Evolutionary conservation across 2,329 filamentous ascomycete genomes (phyloP), one percentile per base, ranked within the genome.

Genomic region (Clonostachys sp.): DNA sequence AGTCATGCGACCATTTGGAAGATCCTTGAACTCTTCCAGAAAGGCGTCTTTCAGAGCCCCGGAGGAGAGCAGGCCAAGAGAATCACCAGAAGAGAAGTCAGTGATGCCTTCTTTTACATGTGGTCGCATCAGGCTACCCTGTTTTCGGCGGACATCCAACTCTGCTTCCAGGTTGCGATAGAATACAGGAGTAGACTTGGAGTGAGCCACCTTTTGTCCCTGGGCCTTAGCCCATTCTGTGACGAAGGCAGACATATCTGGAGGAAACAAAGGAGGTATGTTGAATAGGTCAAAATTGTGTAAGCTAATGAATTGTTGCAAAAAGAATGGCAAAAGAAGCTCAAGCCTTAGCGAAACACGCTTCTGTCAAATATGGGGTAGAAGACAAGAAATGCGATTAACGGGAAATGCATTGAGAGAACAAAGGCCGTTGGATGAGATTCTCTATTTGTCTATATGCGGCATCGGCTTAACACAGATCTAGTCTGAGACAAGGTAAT

Each of bases 21-120:
- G 34, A 3, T 80, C 60, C 50, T 42, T 40, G 5, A 84, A 61
- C 56, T 79, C 74, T 6, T 65, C 47, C 8, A 82, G 60, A 51
- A 74, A 83, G 3, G 66, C 62, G 5, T 63, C 45, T 5, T 73
- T 73, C n/a, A 81, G 69, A 5, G 59, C 57, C 0, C 65, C 57
- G 8, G 72, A 76, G 1, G 64, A 72, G 3, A 69, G 74, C 5
- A 86, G 65, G 0, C 81, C 84, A 10, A 86, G 72, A 51, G 84
- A 83, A 59, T 86, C 83, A 59, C 84, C 85, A 42, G 81, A 84
- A 2, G 80, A 83, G 57, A 86, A 85, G 62, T 87, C 83, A 1
- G 70, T 20, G 18, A 20, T 20, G 18, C 18, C 18, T 20, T 20
- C 18, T 20, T 20, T 20, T 20, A 20, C 18, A 20, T 20, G 18